Evolutionary conservation across 2,329 filamentous ascomycete species (phyloP).

Genomic region (Mycogone perniciosa): DNA sequence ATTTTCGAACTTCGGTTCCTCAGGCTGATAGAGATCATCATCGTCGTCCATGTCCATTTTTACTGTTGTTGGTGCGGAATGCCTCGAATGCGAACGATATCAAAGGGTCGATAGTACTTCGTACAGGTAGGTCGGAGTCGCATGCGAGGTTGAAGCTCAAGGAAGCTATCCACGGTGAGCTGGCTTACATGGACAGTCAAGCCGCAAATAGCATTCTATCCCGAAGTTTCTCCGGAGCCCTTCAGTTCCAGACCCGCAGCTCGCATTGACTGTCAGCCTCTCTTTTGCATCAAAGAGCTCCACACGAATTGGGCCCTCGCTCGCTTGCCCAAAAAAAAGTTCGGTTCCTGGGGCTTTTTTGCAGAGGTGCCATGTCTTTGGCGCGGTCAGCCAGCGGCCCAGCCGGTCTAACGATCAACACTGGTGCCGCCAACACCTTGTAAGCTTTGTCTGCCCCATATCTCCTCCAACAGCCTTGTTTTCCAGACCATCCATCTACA

Average conservation of each 20-base stretch:
- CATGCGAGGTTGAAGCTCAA: slow-evolving; percentile 4
- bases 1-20: slow-evolving; percentile 42
- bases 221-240: slow-evolving; percentile 10
- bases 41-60: slow-evolving; percentile 62
- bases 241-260: slow-evolving; percentile 6
- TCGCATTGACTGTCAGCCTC: neutral
- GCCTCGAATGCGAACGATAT: neutral
- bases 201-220: neutral
- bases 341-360: slow-evolving; percentile 11
- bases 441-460: slow-evolving; percentile 21
- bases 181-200: neutral
- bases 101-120: neutral
- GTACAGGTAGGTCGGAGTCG: neutral
- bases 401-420: slow-evolving; percentile 58
- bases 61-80: neutral
- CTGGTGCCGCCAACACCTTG: slow-evolving; percentile 49
- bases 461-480: neutral
- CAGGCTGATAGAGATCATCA: slow-evolving; percentile 60
- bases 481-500: neutral
- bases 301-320: slow-evolving; percentile 11
- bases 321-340: slow-evolving; percentile 8
- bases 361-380: slow-evolving; percentile 37
- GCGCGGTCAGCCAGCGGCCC: slow-evolving; percentile 54
- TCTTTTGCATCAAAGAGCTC: slow-evolving; percentile 8
- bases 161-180: slow-evolving; percentile 6